phyloP scores from a whole-genome alignment of 495 filamentous ascomycete species.

The Usnea hakonensis region DNA sequence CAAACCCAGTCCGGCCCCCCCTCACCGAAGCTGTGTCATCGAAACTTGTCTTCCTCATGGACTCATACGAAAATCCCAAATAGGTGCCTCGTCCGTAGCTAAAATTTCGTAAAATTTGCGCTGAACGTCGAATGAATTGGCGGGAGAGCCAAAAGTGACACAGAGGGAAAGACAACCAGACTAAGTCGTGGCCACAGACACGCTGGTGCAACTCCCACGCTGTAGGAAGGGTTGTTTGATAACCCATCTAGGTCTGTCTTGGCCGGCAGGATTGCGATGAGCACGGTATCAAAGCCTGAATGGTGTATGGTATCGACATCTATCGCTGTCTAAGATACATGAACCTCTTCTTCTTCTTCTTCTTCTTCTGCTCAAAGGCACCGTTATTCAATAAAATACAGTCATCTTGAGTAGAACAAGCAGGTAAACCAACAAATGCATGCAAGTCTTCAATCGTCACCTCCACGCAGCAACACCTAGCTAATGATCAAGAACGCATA shows the following conservation, averaged over 20 bases:
- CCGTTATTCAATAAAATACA: background rate
- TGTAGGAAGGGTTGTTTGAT: background rate
- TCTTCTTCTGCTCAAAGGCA: too few relatives aligned
- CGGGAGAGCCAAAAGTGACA: background rate
- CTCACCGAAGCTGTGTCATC: too few relatives aligned
- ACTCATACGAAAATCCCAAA: too few relatives aligned
- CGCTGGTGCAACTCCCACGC: background rate
- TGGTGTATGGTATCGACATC: background rate
- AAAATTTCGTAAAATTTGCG: too few relatives aligned
- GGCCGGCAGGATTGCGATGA: background rate
- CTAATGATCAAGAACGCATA: conserved; percentile 1
- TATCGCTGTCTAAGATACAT: background rate
- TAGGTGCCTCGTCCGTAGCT: too few relatives aligned
- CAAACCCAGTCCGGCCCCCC: too few relatives aligned
- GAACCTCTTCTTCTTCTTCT: background rate
- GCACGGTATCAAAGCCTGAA: background rate
- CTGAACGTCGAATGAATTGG: too few relatives aligned
- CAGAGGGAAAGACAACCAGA: too few relatives aligned
- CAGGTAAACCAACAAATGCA: background rate
- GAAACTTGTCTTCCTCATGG: too few relatives aligned
- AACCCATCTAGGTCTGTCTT: background rate
- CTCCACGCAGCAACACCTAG: conserved; percentile 12
- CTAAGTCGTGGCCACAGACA: too few relatives aligned
- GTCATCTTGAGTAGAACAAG: background rate
- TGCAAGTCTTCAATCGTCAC: background rate